Evolutionary conservation across 805 yeast genomes (phyloP).

Genomic region (Spathaspora sp.): DNA sequence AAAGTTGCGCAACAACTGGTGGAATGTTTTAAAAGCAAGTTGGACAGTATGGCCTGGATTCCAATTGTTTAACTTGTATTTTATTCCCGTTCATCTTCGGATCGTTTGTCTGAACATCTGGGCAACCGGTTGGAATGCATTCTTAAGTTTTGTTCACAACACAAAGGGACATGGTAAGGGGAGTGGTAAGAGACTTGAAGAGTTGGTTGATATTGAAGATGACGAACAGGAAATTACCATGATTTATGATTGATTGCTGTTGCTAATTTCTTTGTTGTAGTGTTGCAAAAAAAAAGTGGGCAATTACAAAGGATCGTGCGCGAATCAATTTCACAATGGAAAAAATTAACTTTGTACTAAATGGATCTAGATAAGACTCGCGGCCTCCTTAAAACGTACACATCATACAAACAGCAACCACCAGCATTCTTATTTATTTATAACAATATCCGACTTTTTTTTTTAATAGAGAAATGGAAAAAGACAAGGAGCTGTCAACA

Average conservation of each 20-base stretch:
- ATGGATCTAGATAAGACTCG: background rate
- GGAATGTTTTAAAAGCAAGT: slow-evolving; percentile 35
- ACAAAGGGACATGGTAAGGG: slow-evolving; percentile 37
- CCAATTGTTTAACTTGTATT: slow-evolving; percentile 34
- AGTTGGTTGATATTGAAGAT: slow-evolving; percentile 37
- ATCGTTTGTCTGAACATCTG: slow-evolving; percentile 34
- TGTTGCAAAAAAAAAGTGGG: background rate
- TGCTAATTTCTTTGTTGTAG: background rate
- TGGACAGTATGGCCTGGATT: slow-evolving; percentile 44
- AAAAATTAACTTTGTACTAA: too few relatives aligned
- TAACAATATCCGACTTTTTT: background rate
- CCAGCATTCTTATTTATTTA: background rate
- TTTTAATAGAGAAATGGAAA: background rate
- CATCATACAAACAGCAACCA: background rate
- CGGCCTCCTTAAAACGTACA: background rate
- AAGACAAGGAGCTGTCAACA: background rate
- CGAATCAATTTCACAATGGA: background rate
- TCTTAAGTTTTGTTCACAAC: slow-evolving; percentile 47
- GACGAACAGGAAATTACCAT: slow-evolving; percentile 30
- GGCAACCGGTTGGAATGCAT: slow-evolving; percentile 42
- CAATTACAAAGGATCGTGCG: background rate
- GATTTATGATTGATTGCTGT: slow-evolving; percentile 19
- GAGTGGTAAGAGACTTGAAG: slow-evolving; percentile 33
- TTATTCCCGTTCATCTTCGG: slow-evolving; percentile 36
- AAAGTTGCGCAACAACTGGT: slow-evolving; percentile 36